Percentiles rank a stretch among this genome's conserved stretches.
These are phyloP conservation scores for Chalciporus chontae DNA, from an alignment of 768 basidiomycete species.

Conservation along the genomic window DNA sequence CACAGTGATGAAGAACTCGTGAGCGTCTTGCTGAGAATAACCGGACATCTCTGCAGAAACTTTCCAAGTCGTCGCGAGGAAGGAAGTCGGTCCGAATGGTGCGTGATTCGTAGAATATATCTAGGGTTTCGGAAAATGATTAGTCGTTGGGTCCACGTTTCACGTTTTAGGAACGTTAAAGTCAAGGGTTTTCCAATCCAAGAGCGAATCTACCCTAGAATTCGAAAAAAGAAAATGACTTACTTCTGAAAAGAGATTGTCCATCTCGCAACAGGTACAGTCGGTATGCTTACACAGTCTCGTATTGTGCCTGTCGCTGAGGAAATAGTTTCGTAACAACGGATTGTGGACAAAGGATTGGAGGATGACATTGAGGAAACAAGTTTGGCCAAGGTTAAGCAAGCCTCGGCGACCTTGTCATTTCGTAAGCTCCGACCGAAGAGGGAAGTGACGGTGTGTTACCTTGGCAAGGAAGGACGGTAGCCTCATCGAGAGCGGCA, in stretches of 20 bases:
- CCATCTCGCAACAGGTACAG: conserved; percentile 94
- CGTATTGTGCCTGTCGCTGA: conserved; percentile 85
- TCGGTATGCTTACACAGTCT: conserved; percentile 62
- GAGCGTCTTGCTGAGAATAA: conserved; percentile 93
- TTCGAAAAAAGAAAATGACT: neutral
- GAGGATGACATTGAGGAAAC: conserved; percentile 89
- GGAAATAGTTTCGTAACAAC: conserved; percentile 81
- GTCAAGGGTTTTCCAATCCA: neutral
- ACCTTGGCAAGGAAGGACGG: conserved; percentile 74
- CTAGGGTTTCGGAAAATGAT: conserved; percentile 28
- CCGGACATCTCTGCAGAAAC: conserved; percentile 78
- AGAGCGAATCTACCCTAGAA: neutral
- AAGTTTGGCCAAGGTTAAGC: conserved; percentile 88
- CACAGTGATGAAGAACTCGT: conserved; percentile 80
- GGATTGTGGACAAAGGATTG: conserved; percentile 91
- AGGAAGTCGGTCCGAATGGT: conserved; percentile 78
- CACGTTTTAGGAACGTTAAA: neutral
- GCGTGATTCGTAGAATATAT: conserved; percentile 53
- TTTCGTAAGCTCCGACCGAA: neutral
- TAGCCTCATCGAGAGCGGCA: conserved; percentile 45
- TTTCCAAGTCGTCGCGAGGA: conserved; percentile 83
- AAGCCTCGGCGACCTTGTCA: conserved; percentile 72
- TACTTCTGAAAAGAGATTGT: conserved; percentile 77
- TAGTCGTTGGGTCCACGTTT: neutral
- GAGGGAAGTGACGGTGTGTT: neutral